These are phyloP conservation scores for Mallotus japonicus DNA, from an alignment of 441 rosid genomes.

Conservation along the genomic window DNA sequence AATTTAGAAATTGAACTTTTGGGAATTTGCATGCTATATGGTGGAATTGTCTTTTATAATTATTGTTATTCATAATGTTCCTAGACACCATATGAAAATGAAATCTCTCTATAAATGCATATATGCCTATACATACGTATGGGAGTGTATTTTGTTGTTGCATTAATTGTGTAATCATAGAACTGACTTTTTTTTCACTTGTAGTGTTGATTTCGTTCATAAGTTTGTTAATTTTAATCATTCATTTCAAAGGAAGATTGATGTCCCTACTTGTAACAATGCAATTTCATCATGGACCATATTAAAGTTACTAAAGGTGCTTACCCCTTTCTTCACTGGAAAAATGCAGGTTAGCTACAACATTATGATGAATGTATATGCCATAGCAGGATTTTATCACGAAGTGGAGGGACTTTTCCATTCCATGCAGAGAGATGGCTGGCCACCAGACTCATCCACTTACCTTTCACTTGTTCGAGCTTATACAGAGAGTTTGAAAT, in stretches of 20 bases:
- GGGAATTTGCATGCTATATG: neutral
- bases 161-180: no score
- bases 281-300: neutral
- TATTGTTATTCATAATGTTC: neutral
- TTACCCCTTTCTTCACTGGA: conserved; percentile 14
- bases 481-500: conserved; percentile 47
- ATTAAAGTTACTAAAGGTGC: conserved; percentile 7
- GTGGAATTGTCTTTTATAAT: neutral
- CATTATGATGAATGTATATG: conserved; percentile 57
- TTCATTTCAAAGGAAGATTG: neutral
- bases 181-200: no score
- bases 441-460: conserved; percentile 44
- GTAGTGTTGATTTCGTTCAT: neutral
- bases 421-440: conserved; percentile 59
- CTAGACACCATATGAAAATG: neutral
- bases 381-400: conserved; percentile 36
- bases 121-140: neutral
- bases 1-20: neutral
- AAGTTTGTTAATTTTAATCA: neutral
- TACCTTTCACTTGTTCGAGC: conserved; percentile 58
- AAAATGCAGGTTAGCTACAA: conserved; percentile 69
- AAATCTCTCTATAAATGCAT: neutral
- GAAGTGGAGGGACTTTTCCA: conserved; percentile 55
- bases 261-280: neutral
- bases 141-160: no score